A percentile compares a stretch with the other conserved stretches of the same genome.
Evolutionary conservation across 2,329 filamentous ascomycete species (phyloP).

Genomic region (Pleurostoma richardsiae): DNA sequence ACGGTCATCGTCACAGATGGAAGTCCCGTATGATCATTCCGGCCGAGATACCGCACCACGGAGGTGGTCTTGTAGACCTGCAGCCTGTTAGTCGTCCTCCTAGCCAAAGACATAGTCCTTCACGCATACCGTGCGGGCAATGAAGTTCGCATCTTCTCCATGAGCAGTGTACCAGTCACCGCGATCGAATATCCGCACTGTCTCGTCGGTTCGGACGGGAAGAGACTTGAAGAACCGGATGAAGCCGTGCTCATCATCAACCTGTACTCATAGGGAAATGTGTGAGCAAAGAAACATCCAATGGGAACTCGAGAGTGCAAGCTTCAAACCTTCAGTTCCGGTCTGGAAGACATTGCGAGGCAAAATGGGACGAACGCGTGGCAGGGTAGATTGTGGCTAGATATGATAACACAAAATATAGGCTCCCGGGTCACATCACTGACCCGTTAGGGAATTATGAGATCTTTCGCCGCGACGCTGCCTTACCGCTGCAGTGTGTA

Average conservation of each 20-base stretch:
- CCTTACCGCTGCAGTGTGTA: background rate
- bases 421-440: background rate
- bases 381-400: too few relatives aligned
- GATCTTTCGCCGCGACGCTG: too few relatives aligned
- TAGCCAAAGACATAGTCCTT: background rate
- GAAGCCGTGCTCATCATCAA: slow-evolving; percentile 96
- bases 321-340: slow-evolving; percentile 60
- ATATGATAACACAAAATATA: background rate
- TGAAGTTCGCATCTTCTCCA: slow-evolving; percentile 77
- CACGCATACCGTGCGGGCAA: slow-evolving; percentile 63
- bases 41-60: slow-evolving; percentile 84
- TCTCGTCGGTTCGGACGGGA: slow-evolving; percentile 63
- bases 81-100: too few relatives aligned
- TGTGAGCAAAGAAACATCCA: slow-evolving; percentile 4
- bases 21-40: slow-evolving; percentile 75
- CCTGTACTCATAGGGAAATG: slow-evolving; percentile 38
- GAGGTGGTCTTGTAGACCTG: slow-evolving; percentile 97
- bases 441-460: too few relatives aligned
- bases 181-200: slow-evolving; percentile 87
- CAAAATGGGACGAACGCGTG: background rate
- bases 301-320: slow-evolving; percentile 1
- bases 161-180: slow-evolving; percentile 96
- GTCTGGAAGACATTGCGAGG: slow-evolving; percentile 61
- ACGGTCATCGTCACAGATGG: slow-evolving; percentile 93
- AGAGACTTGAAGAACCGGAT: slow-evolving; percentile 95